These are phyloP conservation scores for Gardenia jasminoides DNA, from an alignment of 257 asterid species.

Conservation along the genomic window DNA sequence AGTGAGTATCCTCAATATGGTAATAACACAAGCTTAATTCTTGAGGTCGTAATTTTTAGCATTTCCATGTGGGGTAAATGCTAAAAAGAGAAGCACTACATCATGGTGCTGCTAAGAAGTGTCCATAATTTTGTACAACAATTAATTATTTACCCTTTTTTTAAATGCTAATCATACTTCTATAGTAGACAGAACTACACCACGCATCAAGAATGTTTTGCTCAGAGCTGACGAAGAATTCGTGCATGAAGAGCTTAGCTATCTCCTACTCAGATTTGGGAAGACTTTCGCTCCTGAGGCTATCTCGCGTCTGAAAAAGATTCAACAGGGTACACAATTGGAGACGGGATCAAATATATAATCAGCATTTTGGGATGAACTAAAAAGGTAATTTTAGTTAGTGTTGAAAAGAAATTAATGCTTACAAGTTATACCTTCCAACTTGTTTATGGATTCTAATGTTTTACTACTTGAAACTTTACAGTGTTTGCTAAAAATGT, in stretches of 20 bases:
- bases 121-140: background rate
- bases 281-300: background rate
- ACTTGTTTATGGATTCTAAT: no score
- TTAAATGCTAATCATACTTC: background rate
- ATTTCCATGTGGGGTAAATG: background rate
- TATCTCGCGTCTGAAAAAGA: conserved; percentile 1
- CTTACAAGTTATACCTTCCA: no score
- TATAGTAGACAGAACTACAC: background rate
- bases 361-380: background rate
- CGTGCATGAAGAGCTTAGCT: background rate
- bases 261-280: conserved; percentile 11
- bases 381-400: background rate
- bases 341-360: background rate
- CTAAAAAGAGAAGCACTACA: background rate
- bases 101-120: background rate
- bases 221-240: background rate
- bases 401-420: background rate
- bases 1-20: background rate
- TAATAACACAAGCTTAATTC: background rate
- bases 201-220: background rate
- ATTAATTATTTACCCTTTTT: background rate
- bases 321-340: background rate
- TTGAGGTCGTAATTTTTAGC: background rate
- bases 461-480: background rate
- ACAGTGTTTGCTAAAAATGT: background rate